phyloP scores from a whole-genome alignment of 2,329 filamentous ascomycete genomes.

The Scedosporium apiospermum region DNA sequence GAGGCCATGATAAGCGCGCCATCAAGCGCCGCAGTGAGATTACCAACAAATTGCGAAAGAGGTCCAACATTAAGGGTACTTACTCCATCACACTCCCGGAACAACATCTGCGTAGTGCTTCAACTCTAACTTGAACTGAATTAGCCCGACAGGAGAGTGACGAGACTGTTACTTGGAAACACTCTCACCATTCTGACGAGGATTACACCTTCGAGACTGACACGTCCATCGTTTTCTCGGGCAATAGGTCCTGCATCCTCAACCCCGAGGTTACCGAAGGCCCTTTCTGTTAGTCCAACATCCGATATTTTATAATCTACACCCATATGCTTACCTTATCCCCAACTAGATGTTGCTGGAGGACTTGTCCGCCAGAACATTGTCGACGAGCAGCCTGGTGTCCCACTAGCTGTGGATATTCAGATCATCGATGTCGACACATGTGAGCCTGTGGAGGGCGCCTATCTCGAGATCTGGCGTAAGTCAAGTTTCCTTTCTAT shows the following conservation, averaged over 20 bases:
- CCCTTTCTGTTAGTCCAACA: conserved; percentile 26
- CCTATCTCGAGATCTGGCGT: conserved; percentile 33
- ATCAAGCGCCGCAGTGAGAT: conserved; percentile 31
- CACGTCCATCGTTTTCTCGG: conserved; percentile 21
- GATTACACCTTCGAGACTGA: conserved; percentile 20
- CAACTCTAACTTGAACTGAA: neutral
- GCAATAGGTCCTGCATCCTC: conserved; percentile 34
- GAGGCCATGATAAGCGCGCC: conserved; percentile 33
- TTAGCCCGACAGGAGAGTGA: neutral
- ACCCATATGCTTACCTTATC: neutral
- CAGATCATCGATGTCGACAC: conserved; percentile 32
- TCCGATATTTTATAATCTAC: neutral
- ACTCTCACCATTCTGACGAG: conserved; percentile 20
- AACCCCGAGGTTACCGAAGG: conserved; percentile 41
- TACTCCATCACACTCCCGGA: neutral
- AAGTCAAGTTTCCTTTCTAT: neutral
- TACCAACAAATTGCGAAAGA: conserved; percentile 30
- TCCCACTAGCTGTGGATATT: conserved; percentile 30
- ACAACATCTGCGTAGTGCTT: neutral
- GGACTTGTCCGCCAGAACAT: conserved; percentile 28
- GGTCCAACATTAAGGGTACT: conserved; percentile 18
- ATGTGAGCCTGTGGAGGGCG: conserved; percentile 27
- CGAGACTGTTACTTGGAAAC: neutral
- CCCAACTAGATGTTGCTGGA: conserved; percentile 21
- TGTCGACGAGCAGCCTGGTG: conserved; percentile 28